phyloP scores from a whole-genome alignment of 441 rosid species.

The Aquilaria agallochum region DNA sequence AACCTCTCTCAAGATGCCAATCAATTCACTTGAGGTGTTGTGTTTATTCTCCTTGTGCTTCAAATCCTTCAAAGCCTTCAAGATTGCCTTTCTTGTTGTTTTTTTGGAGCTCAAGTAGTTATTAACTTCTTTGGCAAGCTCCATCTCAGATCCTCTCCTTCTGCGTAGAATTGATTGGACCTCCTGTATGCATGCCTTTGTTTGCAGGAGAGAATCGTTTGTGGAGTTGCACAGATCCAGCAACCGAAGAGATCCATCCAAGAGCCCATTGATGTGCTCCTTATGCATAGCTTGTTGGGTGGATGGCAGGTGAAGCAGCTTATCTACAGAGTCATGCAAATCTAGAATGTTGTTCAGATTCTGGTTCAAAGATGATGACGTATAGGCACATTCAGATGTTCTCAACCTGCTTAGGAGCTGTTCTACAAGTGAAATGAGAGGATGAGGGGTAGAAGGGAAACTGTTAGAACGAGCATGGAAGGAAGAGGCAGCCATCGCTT shows the following conservation, averaged over 20 bases:
- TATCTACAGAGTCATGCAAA: conserved; percentile 26
- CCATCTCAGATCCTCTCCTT: conserved; percentile 21
- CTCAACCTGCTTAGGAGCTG: conserved; percentile 30
- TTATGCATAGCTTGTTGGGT: conserved; percentile 20
- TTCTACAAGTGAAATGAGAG: conserved; percentile 23
- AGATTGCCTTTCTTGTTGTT: conserved; percentile 18
- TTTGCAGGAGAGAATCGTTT: conserved; percentile 17
- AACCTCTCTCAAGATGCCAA: conserved; percentile 16
- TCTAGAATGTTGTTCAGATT: conserved; percentile 29
- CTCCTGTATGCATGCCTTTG: conserved; percentile 23
- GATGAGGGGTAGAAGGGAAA: conserved; percentile 44
- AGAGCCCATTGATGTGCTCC: conserved; percentile 21
- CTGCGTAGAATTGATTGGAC: conserved; percentile 27
- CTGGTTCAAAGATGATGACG: conserved; percentile 18
- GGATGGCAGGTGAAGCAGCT: conserved; percentile 24
- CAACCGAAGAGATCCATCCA: conserved; percentile 35
- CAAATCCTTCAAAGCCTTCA: conserved; percentile 15
- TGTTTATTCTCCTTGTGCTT: conserved; percentile 20
- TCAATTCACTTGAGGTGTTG: neutral
- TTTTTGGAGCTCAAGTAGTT: conserved; percentile 22
- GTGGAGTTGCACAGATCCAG: conserved; percentile 25
- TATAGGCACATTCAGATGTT: conserved; percentile 16
- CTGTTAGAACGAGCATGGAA: conserved; percentile 9
- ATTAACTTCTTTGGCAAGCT: conserved; percentile 16
- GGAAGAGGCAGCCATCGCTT: neutral